Evolutionary conservation across 2,329 filamentous ascomycete species (phyloP), one percentile per base, ranked within the genome.

Genomic region (Ceratocystis diversiconidia): DNA sequence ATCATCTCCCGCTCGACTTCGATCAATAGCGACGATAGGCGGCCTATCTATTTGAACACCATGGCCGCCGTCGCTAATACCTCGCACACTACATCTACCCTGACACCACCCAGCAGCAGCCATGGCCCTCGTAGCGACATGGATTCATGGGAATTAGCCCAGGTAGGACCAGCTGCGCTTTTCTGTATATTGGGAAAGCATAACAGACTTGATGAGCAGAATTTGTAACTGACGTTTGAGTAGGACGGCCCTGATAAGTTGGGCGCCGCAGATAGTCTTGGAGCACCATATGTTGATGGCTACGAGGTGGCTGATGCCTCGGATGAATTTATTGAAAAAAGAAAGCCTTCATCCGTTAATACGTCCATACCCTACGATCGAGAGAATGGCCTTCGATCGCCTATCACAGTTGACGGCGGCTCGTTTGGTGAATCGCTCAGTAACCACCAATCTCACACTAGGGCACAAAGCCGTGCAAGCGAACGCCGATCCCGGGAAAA

Each of bases 401-500:
- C 66, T 17, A 67, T 67, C 19, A 41, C 61, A 32, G 60, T 61
- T 48, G 66, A 67, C 12, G 63, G 65, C 32, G 19, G 63, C 15
- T 65, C 63, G 10, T 63, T 65, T 61, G 66, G 60, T 2, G 66
- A 67, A 17, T 5, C 19, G 15, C 55, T 52, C 5, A 63, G 62
- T 5, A 46, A 55, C 28, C 48, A 65, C 22, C 30, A 48, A 43
- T 22, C 65, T 48, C 63, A 61, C 12, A 46, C 66, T 7, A 60
- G 66, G 7, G 66, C 66, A n/a, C 60, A 65, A 57, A 67, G 66
- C 32, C 66, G 66, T 22, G 43, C 63, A 22, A 63, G 66, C 28
- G 66, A 67, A 44, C 66, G 66, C 44, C 61, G 63, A 50, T 65
- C 66, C 22, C 66, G 66, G 30, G 66, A 67, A 15, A 48, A 63